Percentiles rank a stretch among this genome's conserved stretches.
These are phyloP conservation scores for Rosa multiflora DNA, from an alignment of 306 rosid species.

Conservation along the genomic window DNA sequence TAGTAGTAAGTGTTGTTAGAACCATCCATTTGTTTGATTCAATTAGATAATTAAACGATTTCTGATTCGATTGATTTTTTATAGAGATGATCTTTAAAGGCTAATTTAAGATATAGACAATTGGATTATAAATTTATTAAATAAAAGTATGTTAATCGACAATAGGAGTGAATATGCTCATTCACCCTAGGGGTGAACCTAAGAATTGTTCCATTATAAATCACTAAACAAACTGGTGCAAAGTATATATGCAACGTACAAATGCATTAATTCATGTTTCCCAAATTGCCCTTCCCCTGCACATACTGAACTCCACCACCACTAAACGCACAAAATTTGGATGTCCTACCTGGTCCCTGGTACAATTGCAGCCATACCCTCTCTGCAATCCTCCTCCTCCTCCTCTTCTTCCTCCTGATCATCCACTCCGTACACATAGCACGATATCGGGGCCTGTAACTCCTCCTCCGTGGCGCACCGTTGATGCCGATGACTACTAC, in stretches of 20 bases:
- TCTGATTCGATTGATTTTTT: no score
- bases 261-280: neutral
- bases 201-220: no score
- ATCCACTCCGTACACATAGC: neutral
- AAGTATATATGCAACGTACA: neutral
- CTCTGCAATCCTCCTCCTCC: conserved; percentile 50
- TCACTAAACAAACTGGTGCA: neutral
- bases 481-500: neutral
- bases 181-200: no score
- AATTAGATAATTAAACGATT: no score
- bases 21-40: no score
- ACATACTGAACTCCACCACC: conserved; percentile 24
- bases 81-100: no score
- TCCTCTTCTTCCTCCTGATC: conserved; percentile 13
- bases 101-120: no score
- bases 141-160: no score
- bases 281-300: conserved; percentile 29
- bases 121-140: no score
- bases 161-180: no score
- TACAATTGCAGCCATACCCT: conserved; percentile 67
- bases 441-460: conserved; percentile 17
- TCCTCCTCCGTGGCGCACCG: conserved; percentile 13
- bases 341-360: conserved; percentile 54
- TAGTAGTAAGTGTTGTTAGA: no score
- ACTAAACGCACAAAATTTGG: conserved; percentile 70